These are phyloP conservation scores for Aurantiochytrium sp. DNA, from an alignment of 108 stramenopile species.

Conservation along the genomic window DNA sequence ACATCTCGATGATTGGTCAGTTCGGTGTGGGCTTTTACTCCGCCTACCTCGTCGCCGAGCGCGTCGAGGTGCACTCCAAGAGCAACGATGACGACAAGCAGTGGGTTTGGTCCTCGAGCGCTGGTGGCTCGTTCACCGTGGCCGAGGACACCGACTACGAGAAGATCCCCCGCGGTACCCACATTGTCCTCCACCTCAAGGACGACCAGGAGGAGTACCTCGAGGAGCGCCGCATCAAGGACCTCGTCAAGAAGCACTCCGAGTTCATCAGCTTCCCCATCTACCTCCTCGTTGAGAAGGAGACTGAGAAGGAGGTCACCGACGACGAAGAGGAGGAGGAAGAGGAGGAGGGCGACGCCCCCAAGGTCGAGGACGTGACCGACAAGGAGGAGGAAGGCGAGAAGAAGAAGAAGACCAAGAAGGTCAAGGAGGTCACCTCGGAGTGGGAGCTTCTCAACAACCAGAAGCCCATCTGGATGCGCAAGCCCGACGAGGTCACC, in stretches of 20 bases:
- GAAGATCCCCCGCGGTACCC: conserved; percentile 81
- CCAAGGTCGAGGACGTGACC: conserved; percentile 84
- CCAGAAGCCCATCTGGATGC: conserved; percentile 99
- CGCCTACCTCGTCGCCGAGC: conserved; percentile 98
- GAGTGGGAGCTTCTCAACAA: conserved; percentile 99
- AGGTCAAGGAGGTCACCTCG: conserved; percentile 99
- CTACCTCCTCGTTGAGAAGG: conserved; percentile 99
- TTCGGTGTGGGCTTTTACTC: conserved; percentile 99
- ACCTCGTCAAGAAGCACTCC: conserved; percentile 99
- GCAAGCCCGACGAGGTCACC: conserved; percentile 98
- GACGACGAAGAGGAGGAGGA: conserved; percentile 96
- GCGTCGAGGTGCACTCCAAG: conserved; percentile 94
- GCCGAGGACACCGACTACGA: conserved; percentile 64
- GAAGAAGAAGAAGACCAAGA: conserved; percentile 95
- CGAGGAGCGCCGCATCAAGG: conserved; percentile 95
- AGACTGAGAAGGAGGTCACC: conserved; percentile 99
- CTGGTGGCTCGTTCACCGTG: conserved; percentile 96
- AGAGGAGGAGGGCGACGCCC: conserved; percentile 83
- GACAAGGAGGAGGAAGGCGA: conserved; percentile 94
- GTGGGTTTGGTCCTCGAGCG: conserved; percentile 88
- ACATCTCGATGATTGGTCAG: conserved; percentile 99
- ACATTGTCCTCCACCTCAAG: conserved; percentile 96
- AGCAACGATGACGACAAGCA: conserved; percentile 78
- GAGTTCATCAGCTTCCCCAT: conserved; percentile 99
- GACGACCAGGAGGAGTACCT: conserved; percentile 99